These are phyloP conservation scores for Talaromyces sp. DNA, from an alignment of 2,329 filamentous ascomycete species.

Conservation along the genomic window DNA sequence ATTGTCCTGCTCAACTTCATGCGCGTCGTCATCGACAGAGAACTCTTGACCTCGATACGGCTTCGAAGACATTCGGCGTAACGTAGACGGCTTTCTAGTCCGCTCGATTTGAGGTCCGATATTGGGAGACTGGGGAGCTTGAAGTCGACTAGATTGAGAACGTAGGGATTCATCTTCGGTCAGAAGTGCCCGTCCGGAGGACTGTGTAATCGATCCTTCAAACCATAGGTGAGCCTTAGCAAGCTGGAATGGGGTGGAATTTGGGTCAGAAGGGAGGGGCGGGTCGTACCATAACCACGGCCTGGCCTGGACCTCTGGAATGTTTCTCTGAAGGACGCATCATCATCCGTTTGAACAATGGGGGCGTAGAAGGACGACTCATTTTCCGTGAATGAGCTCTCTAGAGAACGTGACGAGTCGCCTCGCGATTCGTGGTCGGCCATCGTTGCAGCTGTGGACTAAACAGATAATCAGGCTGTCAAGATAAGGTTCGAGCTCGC, in stretches of 20 bases:
- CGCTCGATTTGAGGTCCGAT: constrained; percentile 39
- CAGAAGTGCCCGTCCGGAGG: background rate
- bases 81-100: constrained; percentile 68
- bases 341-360: constrained; percentile 17
- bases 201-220: constrained; percentile 14
- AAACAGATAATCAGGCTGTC: background rate
- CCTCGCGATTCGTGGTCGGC: constrained; percentile 18
- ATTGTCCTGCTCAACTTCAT: constrained; percentile 72
- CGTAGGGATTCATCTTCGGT: constrained; percentile 10
- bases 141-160: constrained; percentile 17
- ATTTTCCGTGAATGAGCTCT: background rate
- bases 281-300: constrained; percentile 14
- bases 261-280: background rate
- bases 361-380: constrained; percentile 15
- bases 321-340: constrained; percentile 10
- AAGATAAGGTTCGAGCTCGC: background rate
- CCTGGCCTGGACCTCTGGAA: constrained; percentile 13
- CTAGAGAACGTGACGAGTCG: constrained; percentile 16
- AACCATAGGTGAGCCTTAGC: background rate
- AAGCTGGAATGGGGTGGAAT: constrained; percentile 25
- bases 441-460: constrained; percentile 19
- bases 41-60: constrained; percentile 82
- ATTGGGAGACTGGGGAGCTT: constrained; percentile 45
- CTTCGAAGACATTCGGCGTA: constrained; percentile 71
- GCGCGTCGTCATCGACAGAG: constrained; percentile 82